These are phyloP conservation scores for Diaporthe longicolla DNA, from an alignment of 2,329 filamentous ascomycete genomes.

Conservation along the genomic window DNA sequence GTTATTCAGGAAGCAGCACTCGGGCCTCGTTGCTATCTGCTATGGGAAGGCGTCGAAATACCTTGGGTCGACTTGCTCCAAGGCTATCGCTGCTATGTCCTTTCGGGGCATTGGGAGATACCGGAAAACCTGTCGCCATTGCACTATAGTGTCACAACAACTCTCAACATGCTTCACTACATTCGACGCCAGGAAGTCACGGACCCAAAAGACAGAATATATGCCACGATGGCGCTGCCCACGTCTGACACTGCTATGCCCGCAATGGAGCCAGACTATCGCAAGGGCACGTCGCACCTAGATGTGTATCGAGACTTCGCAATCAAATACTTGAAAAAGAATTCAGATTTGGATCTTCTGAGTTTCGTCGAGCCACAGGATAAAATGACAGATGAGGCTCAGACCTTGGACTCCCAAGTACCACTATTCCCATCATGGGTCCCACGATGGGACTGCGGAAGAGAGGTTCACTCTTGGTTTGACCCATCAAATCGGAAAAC, in stretches of 20 bases:
- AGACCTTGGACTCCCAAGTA: neutral
- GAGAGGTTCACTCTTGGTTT: neutral
- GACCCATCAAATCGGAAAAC: no score
- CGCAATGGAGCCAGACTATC: neutral
- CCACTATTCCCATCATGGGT: neutral
- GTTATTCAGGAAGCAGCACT: no score
- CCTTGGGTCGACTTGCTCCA: no score
- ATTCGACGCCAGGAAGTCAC: neutral
- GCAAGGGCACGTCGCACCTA: neutral
- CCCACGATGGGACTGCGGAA: neutral
- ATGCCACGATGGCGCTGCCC: neutral
- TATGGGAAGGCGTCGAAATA: no score
- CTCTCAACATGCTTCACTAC: no score
- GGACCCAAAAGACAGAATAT: neutral
- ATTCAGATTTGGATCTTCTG: neutral
- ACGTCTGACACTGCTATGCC: neutral
- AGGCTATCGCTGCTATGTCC: no score
- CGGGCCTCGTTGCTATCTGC: no score
- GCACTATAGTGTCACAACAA: no score
- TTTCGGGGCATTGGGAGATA: no score
- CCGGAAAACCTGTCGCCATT: no score
- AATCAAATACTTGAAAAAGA: neutral
- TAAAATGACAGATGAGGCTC: neutral
- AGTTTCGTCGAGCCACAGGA: neutral
- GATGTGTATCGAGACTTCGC: conserved; percentile 1